phyloP scores from a whole-genome alignment of 192 early-diverging fungal species.

The Backusella mclennaniae region DNA sequence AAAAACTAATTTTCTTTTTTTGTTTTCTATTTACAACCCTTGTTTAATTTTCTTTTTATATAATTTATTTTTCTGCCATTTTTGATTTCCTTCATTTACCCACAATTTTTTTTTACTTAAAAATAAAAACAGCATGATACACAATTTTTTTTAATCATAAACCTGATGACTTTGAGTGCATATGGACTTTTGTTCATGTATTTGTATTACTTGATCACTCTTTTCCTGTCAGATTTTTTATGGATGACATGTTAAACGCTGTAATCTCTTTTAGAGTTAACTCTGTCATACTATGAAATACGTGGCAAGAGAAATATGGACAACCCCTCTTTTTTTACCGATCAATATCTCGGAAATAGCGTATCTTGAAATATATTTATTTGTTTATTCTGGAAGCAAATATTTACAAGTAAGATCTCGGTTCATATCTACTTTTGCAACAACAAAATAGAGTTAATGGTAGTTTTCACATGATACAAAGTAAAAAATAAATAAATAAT shows the following conservation, averaged over 20 bases:
- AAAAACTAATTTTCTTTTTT: slow-evolving; percentile 38
- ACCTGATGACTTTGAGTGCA: background rate
- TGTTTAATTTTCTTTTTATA: slow-evolving; percentile 1
- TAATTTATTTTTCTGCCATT: background rate
- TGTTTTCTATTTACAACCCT: background rate
- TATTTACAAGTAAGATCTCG: too few relatives aligned
- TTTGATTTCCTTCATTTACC: background rate
- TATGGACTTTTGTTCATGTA: background rate
- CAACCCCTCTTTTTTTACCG: too few relatives aligned
- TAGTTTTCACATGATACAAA: too few relatives aligned
- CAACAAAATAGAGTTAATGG: too few relatives aligned
- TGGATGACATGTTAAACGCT: background rate
- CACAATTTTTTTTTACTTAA: background rate
- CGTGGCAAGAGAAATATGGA: background rate
- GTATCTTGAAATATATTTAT: too few relatives aligned
- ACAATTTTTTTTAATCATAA: background rate
- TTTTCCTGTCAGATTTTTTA: background rate
- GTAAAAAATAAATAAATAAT: too few relatives aligned
- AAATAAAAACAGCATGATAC: background rate
- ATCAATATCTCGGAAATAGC: too few relatives aligned
- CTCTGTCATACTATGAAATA: background rate
- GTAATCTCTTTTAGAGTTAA: background rate
- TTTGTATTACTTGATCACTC: background rate
- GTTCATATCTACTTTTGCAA: too few relatives aligned
- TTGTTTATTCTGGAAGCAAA: too few relatives aligned